Conservation (phyloP, 2,329 filamentous ascomycete species). For the Pseudogymnoascus sp. region DNA sequence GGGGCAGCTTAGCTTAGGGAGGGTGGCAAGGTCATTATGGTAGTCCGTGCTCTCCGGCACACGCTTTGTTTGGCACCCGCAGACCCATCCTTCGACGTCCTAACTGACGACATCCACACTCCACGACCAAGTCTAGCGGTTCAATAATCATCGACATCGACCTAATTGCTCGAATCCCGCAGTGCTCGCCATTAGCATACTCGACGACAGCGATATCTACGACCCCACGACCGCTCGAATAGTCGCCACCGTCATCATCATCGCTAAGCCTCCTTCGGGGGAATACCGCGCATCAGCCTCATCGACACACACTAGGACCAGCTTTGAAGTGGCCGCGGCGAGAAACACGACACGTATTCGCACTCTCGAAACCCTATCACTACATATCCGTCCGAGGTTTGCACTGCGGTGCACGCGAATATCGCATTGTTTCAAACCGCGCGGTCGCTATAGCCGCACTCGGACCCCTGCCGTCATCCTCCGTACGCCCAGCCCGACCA, state of each 20-base stretch:
- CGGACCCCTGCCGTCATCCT: slow-evolving; percentile 8
- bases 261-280: background rate
- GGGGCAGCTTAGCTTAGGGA: slow-evolving; percentile 1
- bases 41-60: slow-evolving; percentile 7
- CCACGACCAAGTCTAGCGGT: slow-evolving; percentile 1
- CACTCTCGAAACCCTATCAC: background rate
- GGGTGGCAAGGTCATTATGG: slow-evolving; percentile 6
- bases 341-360: slow-evolving; percentile 1
- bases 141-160: slow-evolving; percentile 6
- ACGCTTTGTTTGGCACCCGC: slow-evolving; percentile 7
- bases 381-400: background rate
- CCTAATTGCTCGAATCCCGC: background rate
- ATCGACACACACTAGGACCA: background rate
- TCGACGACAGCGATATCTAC: background rate
- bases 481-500: background rate
- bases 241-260: slow-evolving; percentile 6
- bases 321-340: background rate
- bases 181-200: background rate
- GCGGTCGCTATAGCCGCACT: slow-evolving; percentile 4
- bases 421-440: slow-evolving; percentile 7
- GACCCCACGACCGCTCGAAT: background rate
- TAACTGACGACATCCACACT: slow-evolving; percentile 7
- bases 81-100: slow-evolving; percentile 1
- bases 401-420: slow-evolving; percentile 6
- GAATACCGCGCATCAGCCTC: slow-evolving; percentile 3